A percentile compares a stretch with the other conserved stretches of the same genome.
Evolutionary conservation across 441 rosid species (phyloP).

Genomic region (Cnidoscolus chayamansa): DNA sequence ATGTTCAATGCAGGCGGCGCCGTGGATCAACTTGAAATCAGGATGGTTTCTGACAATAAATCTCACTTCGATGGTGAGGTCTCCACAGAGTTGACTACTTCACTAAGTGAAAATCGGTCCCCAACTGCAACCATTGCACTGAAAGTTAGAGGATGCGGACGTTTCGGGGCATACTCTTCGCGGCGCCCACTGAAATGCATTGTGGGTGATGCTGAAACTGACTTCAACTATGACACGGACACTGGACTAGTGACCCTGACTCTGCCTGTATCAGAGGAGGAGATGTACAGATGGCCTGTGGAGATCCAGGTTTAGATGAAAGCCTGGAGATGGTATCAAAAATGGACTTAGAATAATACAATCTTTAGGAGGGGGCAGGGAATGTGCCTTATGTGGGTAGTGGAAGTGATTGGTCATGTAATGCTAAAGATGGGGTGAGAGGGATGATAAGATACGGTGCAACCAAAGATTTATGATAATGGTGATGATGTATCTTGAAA

Average conservation of each 20-base stretch:
- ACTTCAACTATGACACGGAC: conserved; percentile 50
- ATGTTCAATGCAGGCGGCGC: conserved; percentile 89
- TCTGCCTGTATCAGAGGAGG: conserved; percentile 55
- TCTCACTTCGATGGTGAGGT: conserved; percentile 51
- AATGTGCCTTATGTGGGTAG: background rate
- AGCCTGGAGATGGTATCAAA: background rate
- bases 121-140: conserved; percentile 47
- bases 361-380: background rate
- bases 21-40: conserved; percentile 51
- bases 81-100: conserved; percentile 35
- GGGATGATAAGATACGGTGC: background rate
- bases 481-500: too few relatives aligned
- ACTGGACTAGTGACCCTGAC: conserved; percentile 57
- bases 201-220: conserved; percentile 45
- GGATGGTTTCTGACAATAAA: conserved; percentile 31
- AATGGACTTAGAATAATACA: background rate
- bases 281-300: conserved; percentile 78
- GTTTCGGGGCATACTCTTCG: conserved; percentile 73
- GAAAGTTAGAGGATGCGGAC: conserved; percentile 71
- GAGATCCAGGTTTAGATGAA: conserved; percentile 50
- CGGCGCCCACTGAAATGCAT: conserved; percentile 60
- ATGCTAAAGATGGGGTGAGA: background rate
- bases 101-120: conserved; percentile 40
- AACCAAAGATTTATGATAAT: too few relatives aligned
- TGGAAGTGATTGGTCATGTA: background rate